These are phyloP conservation scores for Amanita subjunquillea DNA, from an alignment of 768 basidiomycete species.

Conservation along the genomic window DNA sequence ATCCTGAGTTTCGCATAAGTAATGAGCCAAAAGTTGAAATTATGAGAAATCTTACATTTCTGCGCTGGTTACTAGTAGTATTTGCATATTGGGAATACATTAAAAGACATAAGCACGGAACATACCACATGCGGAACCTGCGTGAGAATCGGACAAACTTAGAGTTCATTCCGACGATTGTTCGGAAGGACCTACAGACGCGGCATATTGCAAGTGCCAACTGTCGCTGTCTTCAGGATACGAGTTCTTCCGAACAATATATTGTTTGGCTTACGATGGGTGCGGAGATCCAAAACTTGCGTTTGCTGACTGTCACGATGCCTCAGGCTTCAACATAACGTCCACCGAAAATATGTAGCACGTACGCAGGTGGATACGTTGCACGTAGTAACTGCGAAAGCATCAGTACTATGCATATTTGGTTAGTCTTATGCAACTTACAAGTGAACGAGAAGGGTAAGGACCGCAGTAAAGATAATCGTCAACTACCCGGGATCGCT, in stretches of 20 bases:
- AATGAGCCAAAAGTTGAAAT: not conserved
- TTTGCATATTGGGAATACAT: not conserved
- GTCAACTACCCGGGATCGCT: conserved; percentile 11
- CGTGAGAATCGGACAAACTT: not conserved
- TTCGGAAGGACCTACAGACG: conserved; percentile 11
- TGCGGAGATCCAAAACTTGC: conserved; percentile 13
- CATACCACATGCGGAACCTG: conserved; percentile 4
- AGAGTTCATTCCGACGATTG: not conserved
- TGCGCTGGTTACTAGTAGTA: conserved; percentile 11
- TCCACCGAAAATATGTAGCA: not conserved
- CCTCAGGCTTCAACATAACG: not conserved
- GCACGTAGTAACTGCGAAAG: conserved; percentile 14
- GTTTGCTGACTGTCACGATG: conserved; percentile 14
- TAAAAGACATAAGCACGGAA: not conserved
- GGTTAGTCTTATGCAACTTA: conserved; percentile 4
- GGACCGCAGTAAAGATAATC: conserved; percentile 14
- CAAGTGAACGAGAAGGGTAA: conserved; percentile 20
- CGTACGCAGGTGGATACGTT: conserved; percentile 17
- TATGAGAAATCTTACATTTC: conserved; percentile 11
- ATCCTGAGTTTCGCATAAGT: conserved; percentile 10
- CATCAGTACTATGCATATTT: not conserved
- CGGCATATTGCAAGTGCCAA: conserved; percentile 15
- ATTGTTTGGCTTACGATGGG: conserved; percentile 15
- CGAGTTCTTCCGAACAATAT: not conserved
- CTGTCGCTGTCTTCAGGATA: conserved; percentile 6